Evolutionary conservation across 2,329 filamentous ascomycete species (phyloP).

Genomic region (Neocucurbitaria cava): DNA sequence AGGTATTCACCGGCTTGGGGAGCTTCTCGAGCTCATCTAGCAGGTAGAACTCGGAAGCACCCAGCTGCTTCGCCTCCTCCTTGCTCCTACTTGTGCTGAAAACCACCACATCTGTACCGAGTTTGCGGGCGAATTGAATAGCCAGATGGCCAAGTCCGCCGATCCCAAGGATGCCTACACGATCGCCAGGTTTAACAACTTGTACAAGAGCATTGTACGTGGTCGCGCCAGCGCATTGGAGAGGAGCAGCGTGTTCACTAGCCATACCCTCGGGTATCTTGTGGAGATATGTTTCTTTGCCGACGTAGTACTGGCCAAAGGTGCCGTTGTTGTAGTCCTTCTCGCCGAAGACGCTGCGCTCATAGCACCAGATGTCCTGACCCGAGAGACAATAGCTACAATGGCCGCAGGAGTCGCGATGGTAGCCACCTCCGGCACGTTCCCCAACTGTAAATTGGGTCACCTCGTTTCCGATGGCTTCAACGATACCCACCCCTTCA

Average conservation of each 20-base stretch:
- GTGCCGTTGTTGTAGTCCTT: conserved; percentile 28
- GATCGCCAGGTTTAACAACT: conserved; percentile 71
- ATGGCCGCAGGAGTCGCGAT: conserved; percentile 44
- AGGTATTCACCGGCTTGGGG: conserved; percentile 20
- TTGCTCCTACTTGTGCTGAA: conserved; percentile 28
- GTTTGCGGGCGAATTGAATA: conserved; percentile 67
- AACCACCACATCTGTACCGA: conserved; percentile 30
- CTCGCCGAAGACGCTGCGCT: conserved; percentile 46
- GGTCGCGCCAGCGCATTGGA: conserved; percentile 46
- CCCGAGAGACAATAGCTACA: conserved; percentile 41
- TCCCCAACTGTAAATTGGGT: conserved; percentile 27
- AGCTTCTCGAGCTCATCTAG: conserved; percentile 29
- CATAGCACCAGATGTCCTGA: conserved; percentile 45
- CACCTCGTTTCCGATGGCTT: conserved; percentile 36
- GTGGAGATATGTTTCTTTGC: conserved; percentile 24
- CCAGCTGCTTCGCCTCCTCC: conserved; percentile 22
- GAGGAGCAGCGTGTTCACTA: conserved; percentile 24
- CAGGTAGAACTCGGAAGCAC: conserved; percentile 33
- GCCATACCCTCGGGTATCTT: conserved; percentile 26
- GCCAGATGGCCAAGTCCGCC: conserved; percentile 79
- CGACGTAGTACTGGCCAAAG: conserved; percentile 25
- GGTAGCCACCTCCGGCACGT: conserved; percentile 49
- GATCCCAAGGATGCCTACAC: conserved; percentile 83
- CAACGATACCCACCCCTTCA: conserved; percentile 52
- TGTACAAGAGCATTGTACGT: conserved; percentile 81